Conservation (phyloP, 768 basidiomycete genomes). For the Boletus subparvulus region DNA sequence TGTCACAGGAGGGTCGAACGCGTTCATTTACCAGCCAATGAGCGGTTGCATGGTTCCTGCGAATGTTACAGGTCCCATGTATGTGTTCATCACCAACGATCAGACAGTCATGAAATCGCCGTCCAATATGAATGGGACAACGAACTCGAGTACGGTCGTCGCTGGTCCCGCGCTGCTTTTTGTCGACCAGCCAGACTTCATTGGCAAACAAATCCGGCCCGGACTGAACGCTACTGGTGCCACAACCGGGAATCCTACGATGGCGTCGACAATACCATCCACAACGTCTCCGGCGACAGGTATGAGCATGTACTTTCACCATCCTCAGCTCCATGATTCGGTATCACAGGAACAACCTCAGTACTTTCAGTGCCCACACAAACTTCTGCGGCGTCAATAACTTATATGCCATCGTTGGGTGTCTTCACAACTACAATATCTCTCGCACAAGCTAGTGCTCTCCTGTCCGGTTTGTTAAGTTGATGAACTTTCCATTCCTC, state of each 20-base stretch:
- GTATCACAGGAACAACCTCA: conserved; percentile 13
- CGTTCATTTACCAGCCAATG: conserved; percentile 59
- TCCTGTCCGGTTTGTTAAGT: conserved; percentile 35
- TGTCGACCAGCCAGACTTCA: conserved; percentile 53
- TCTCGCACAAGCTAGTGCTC: conserved; percentile 22
- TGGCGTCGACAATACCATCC: background rate
- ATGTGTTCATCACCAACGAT: conserved; percentile 66
- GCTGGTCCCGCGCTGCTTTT: conserved; percentile 73
- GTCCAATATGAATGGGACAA: conserved; percentile 40
- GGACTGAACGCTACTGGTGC: conserved; percentile 9
- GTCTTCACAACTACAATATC: conserved; percentile 22
- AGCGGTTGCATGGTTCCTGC: conserved; percentile 60
- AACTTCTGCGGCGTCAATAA: conserved; percentile 26
- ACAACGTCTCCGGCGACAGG: background rate
- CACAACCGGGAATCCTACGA: background rate
- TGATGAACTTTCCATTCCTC: conserved; percentile 1
- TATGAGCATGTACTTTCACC: background rate
- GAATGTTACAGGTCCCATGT: conserved; percentile 73
- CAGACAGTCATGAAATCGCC: conserved; percentile 56
- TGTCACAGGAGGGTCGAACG: conserved; percentile 59
- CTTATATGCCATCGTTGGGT: background rate
- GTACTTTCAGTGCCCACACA: conserved; percentile 24
- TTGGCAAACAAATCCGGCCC: conserved; percentile 47
- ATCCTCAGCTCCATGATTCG: conserved; percentile 3
- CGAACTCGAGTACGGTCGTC: conserved; percentile 41